phyloP scores from a whole-genome alignment of 768 basidiomycete species.

The Agrocybe chaxingu region DNA sequence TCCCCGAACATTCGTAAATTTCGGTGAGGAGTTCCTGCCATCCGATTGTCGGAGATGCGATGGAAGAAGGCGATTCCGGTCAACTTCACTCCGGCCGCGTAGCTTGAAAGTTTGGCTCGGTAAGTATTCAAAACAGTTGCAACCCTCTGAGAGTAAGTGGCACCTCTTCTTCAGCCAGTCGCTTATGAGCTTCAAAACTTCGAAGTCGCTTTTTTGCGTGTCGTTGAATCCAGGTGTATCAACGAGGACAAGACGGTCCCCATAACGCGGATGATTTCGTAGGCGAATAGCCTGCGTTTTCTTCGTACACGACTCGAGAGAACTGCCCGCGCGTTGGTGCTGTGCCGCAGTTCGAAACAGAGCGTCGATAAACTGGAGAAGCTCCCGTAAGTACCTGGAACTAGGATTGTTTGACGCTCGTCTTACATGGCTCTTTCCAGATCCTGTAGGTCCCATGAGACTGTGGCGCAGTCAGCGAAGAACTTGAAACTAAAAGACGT shows the following conservation, averaged over 20 bases:
- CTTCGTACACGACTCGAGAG: constrained; percentile 4
- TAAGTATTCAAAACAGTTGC: not conserved
- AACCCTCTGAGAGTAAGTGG: not conserved
- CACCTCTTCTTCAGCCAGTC: constrained; percentile 11
- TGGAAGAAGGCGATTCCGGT: constrained; percentile 36
- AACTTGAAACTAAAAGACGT: too few relatives aligned
- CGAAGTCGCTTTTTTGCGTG: constrained; percentile 10
- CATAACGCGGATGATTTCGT: not conserved
- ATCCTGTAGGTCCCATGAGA: too few relatives aligned
- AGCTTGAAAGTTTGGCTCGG: not conserved
- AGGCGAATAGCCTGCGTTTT: not conserved
- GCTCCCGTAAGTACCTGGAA: too few relatives aligned
- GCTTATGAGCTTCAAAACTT: constrained; percentile 9
- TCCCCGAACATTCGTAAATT: constrained; percentile 31
- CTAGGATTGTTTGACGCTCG: too few relatives aligned
- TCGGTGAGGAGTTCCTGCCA: constrained; percentile 28
- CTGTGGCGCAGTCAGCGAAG: too few relatives aligned
- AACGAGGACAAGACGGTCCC: constrained; percentile 9
- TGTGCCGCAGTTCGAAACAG: too few relatives aligned
- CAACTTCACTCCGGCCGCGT: constrained; percentile 14
- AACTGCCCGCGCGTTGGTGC: too few relatives aligned
- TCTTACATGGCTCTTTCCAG: too few relatives aligned
- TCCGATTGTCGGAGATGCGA: constrained; percentile 34
- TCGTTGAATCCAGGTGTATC: constrained; percentile 15
- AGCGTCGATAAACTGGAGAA: too few relatives aligned